phyloP scores from a whole-genome alignment of 2,329 filamentous ascomycete species.

The Magnaporthales sp. region DNA sequence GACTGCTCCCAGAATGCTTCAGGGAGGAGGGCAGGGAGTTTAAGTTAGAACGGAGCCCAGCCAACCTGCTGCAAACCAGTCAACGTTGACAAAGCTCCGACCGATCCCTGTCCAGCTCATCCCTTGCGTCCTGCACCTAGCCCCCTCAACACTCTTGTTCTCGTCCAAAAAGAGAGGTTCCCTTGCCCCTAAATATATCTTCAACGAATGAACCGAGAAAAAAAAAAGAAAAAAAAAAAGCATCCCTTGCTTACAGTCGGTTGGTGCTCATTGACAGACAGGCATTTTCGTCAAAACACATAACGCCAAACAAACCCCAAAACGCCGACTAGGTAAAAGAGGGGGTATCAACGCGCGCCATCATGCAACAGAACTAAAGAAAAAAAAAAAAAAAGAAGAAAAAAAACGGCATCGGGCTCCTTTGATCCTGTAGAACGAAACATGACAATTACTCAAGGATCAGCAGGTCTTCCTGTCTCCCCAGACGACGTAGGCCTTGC shows the following conservation, averaged over 20 bases:
- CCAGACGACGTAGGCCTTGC: neutral
- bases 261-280: neutral
- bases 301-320: neutral
- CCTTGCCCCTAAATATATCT: neutral
- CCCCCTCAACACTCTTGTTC: neutral
- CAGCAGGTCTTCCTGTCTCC: neutral
- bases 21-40: neutral
- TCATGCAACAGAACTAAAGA: neutral
- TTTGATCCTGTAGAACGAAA: neutral
- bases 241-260: neutral
- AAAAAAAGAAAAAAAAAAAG: too few relatives aligned
- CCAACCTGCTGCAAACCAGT: neutral
- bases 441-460: neutral
- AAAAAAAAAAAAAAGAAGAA: neutral
- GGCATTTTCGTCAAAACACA: neutral
- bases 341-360: neutral
- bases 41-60: too few relatives aligned
- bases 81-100: neutral
- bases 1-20: neutral
- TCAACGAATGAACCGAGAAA: neutral
- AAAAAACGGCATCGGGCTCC: neutral
- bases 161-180: neutral
- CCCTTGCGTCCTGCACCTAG: neutral
- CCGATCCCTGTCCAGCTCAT: neutral
- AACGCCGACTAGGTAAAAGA: neutral